Conservation (phyloP, 805 yeast species). For the Saturnispora mendoncae region DNA sequence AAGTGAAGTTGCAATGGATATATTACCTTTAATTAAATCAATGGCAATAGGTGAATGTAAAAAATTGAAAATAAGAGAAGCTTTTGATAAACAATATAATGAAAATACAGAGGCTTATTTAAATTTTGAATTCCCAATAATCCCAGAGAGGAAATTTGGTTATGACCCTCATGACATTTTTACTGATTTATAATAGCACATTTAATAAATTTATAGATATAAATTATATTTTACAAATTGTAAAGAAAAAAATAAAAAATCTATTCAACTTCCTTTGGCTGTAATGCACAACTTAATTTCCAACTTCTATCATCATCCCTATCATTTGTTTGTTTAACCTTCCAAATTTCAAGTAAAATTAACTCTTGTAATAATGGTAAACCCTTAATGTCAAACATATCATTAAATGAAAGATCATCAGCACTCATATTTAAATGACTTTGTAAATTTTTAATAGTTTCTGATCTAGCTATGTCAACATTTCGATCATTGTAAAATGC, state of each 20-base stretch:
- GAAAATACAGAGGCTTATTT: neutral
- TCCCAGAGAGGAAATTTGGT: conserved; percentile 10
- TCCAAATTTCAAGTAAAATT: conserved; percentile 61
- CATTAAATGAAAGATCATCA: conserved; percentile 20
- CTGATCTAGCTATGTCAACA: conserved; percentile 23
- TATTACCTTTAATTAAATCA: conserved; percentile 22
- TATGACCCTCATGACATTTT: conserved; percentile 9
- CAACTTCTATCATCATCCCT: conserved; percentile 63
- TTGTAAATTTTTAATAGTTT: conserved; percentile 23
- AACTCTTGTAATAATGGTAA: conserved; percentile 45
- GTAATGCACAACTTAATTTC: conserved; percentile 57
- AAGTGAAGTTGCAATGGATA: conserved; percentile 15
- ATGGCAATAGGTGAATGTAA: conserved; percentile 24
- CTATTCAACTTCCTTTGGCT: conserved; percentile 27
- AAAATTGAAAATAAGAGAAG: conserved; percentile 9
- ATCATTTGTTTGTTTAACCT: conserved; percentile 50
- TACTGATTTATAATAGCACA: conserved; percentile 5
- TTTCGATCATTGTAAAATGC: conserved; percentile 19
- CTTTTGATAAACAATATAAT: conserved; percentile 3
- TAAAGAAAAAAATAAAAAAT: neutral
- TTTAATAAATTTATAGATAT: neutral
- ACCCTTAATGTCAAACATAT: conserved; percentile 32
- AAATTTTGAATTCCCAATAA: neutral
- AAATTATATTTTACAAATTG: neutral
- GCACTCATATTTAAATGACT: conserved; percentile 13